Evolutionary conservation across 2,329 filamentous ascomycete genomes (phyloP).

Genomic region (Ceratocystis smalleyi): DNA sequence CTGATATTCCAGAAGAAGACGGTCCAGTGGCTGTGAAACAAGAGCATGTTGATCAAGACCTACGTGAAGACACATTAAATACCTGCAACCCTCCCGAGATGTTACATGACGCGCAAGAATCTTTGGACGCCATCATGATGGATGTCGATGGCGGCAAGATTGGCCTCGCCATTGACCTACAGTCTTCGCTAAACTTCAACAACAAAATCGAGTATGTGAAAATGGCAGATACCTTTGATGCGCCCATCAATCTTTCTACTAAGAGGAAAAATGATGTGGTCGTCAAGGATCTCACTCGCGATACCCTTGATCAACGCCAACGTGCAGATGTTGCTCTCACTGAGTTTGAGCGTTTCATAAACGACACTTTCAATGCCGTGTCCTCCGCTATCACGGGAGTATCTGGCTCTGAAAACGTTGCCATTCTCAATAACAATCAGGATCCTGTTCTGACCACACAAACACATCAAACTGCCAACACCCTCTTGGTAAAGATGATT

Average conservation of each 20-base stretch:
- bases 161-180: conserved; percentile 35
- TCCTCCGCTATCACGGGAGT: conserved; percentile 47
- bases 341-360: conserved; percentile 53
- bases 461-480: conserved; percentile 57
- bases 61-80: neutral
- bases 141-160: conserved; percentile 9
- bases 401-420: conserved; percentile 39
- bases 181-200: conserved; percentile 28
- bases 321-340: conserved; percentile 60
- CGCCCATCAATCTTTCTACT: conserved; percentile 32
- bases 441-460: conserved; percentile 49
- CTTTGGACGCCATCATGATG: conserved; percentile 11
- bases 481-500: conserved; percentile 57
- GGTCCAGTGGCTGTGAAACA: neutral
- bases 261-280: conserved; percentile 35
- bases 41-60: neutral
- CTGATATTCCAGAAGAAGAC: conserved; percentile 21
- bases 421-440: conserved; percentile 40
- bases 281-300: conserved; percentile 39
- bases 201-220: conserved; percentile 39
- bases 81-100: neutral
- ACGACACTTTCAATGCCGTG: conserved; percentile 62
- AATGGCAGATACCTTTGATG: conserved; percentile 32
- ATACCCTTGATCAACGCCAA: conserved; percentile 63
- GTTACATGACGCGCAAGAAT: neutral